Base-by-base conservation (phyloP, 768 basidiomycete species). In the Boletales sp. region DNA sequence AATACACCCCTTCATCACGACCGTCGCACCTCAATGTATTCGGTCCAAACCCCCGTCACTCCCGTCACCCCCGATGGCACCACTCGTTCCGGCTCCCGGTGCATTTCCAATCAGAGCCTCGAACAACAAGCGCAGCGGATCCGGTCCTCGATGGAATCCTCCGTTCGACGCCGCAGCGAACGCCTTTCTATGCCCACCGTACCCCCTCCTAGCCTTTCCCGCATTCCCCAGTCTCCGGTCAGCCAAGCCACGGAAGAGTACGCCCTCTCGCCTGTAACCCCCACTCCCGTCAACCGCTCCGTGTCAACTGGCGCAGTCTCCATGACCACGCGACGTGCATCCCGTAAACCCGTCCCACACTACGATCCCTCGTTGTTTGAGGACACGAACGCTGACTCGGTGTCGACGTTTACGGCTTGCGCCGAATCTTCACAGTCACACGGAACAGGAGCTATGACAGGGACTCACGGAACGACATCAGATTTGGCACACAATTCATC, bases 331-430 rank as follows among this genome's bases (percentile, higher is more conserved):
- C 64, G 71, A 44, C 72, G 71, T 37, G 65, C 64, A 41, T 66
- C 78, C 28, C 70, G 81, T 41, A 83, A 83, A 59, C 79, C 81
- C 12, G 81, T 82, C n/a, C 81, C 81, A 10, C 69, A 67, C 14
- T 83, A 81, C 54, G 69, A 76, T 54, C 61, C 69, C 21, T 55
- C 62, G 31, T 56, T 70, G 13, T 46, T 36, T 19, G 61, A 67
- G 47, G 56, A 60, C 35, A 32, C 41, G 25, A 57, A 41, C n/a
- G 19, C 44, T 38, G 66, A 64, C 39, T 53, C 66, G 21, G 50
- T 46, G 25, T 65, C 66, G 8, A 56, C 51, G 8, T 19, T 51
- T 12, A 63, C 63, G 21, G 57, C 32, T 8, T 52, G 57, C 11
- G 58, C 53, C 43, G 66, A 56, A 17, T 67, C 66, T 36, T 67